A percentile compares a stretch with the other conserved stretches of the same genome.
phyloP scores from a whole-genome alignment of 164 flowering plant species.

The Aristolochia californica region DNA sequence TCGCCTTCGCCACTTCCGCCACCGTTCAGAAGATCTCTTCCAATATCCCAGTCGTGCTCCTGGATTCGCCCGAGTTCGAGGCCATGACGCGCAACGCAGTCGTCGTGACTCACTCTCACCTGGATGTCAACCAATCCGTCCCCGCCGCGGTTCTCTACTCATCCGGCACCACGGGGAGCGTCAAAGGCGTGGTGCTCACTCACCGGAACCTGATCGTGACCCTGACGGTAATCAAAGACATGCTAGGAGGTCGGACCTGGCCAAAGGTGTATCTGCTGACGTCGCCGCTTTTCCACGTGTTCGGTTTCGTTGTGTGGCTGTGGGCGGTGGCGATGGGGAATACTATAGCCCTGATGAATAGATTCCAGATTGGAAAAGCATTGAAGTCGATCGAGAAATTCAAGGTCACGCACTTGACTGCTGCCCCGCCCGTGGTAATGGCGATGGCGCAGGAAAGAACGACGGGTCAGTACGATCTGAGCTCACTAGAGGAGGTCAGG shows the following conservation, averaged over 20 bases:
- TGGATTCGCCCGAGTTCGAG: slow-evolving; percentile 20
- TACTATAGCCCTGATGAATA: slow-evolving; percentile 52
- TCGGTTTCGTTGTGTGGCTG: slow-evolving; percentile 56
- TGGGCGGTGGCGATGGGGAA: slow-evolving; percentile 34
- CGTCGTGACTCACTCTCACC: neutral
- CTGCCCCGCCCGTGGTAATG: slow-evolving; percentile 82
- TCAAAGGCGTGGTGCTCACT: slow-evolving; percentile 60
- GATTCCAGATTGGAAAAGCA: slow-evolving; percentile 45
- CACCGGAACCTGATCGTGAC: slow-evolving; percentile 63
- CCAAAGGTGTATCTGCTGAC: slow-evolving; percentile 33
- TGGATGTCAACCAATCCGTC: slow-evolving; percentile 36
- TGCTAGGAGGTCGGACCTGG: neutral
- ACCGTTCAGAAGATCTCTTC: slow-evolving; percentile 23
- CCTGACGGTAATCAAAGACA: slow-evolving; percentile 14
- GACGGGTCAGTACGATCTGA: slow-evolving; percentile 56
- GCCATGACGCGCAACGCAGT: neutral
- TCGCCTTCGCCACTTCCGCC: slow-evolving; percentile 42
- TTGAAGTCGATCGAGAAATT: slow-evolving; percentile 52
- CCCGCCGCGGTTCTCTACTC: slow-evolving; percentile 78
- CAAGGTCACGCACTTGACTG: slow-evolving; percentile 62
- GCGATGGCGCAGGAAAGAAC: slow-evolving; percentile 55
- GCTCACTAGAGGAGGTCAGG: slow-evolving; percentile 54
- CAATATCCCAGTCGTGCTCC: slow-evolving; percentile 9
- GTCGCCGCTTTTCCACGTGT: slow-evolving; percentile 65
- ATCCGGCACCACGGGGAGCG: slow-evolving; percentile 49